phyloP scores from a whole-genome alignment of 345 rosid genomes.

The Lagerstroemia speciosa region DNA sequence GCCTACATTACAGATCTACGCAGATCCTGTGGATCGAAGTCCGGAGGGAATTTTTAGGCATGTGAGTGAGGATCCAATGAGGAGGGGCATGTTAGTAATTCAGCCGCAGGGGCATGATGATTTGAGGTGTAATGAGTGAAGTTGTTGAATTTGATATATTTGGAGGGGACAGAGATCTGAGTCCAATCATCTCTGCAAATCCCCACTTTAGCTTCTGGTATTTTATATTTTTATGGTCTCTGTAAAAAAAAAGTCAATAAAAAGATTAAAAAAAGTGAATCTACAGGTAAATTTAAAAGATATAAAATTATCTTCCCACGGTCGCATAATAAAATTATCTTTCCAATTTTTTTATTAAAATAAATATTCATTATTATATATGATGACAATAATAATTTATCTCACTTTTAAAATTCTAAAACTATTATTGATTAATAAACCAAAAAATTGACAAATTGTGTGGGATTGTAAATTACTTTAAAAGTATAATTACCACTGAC shows the following conservation, averaged over 20 bases:
- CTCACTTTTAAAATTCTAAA: no score
- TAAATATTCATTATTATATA: no score
- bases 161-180: slow-evolving; percentile 11
- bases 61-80: neutral
- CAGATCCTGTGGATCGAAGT: neutral
- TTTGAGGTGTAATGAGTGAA: slow-evolving; percentile 13
- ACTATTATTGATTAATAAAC: no score
- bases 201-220: neutral
- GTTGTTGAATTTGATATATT: slow-evolving; percentile 15
- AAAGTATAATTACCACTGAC: no score
- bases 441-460: no score
- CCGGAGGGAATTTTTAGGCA: neutral
- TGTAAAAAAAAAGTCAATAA: neutral
- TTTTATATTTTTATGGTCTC: slow-evolving; percentile 7
- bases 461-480: no score
- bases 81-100: neutral
- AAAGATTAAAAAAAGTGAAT: neutral
- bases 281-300: neutral
- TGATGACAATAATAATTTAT: no score
- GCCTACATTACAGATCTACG: no score
- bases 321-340: no score
- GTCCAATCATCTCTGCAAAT: slow-evolving; percentile 6
- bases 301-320: neutral
- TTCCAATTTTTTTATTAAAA: no score
- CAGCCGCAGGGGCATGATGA: neutral